Base-by-base conservation (phyloP, 805 yeast genomes). In the Wickerhamiella shivajii region DNA sequence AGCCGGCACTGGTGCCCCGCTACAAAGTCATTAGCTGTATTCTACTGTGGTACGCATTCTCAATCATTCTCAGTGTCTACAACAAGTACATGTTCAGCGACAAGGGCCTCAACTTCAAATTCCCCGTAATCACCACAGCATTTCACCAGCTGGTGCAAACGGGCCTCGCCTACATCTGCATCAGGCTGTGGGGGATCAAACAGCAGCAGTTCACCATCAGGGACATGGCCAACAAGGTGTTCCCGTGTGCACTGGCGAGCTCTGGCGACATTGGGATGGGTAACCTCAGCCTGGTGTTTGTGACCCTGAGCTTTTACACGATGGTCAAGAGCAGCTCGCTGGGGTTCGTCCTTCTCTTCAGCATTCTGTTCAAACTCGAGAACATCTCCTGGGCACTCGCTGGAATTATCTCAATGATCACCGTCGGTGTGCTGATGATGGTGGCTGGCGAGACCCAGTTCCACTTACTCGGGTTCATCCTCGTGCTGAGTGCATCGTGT, bases 21-120 rank as follows among this genome's bases (percentile, higher is more conserved):
- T n/a, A n/a, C n/a, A n/a, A n/a, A 5, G 46, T 51, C 2, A 13
- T 38, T 3, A 16, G 38, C 11, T 42, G 33, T 17, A 41, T 52
- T 19, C 23, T 44, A 3, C 36, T 45, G 17, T 55, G 63, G 63
- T 59, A 57, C 40, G 27, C 45, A 7, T 59, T 58, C 39, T 55
- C 61, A 12, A 48, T 59, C 13, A 40, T 57, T 4, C 40, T 59
- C 11, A 53, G 60, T 5, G 50, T 59, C 24, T 90, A 87, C 59
- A 90, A 90, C 62, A 85, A 85, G 59, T 84, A 96, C 96, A 87
- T 87, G 96, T 90, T 87, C 59, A 85, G 87, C 24, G 52, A 55
- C 5, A 64, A 67, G 7, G 77, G 81, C 13, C 60, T 85, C 36
- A 71, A 79, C 49, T 76, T 90, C 46, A 69, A 71, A 20, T 90